Base-by-base conservation (phyloP, 495 filamentous ascomycete genomes). In the Neurospora discreta region DNA sequence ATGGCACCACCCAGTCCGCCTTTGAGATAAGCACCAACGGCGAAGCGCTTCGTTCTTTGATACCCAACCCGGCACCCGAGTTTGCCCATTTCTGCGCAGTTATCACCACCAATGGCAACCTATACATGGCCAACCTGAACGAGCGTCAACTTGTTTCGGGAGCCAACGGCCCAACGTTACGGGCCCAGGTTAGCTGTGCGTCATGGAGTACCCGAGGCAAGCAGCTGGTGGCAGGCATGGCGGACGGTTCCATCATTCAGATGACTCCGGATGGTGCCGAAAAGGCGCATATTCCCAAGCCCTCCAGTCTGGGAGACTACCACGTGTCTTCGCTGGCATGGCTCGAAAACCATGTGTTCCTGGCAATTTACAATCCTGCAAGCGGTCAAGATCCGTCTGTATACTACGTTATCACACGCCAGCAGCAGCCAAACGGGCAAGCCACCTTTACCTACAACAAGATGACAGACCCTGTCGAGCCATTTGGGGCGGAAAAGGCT, bases 131-230 rank as follows among this genome's bases (percentile, higher is more conserved):
- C 10, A 92, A 97, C 78, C 79, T 98, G 69, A 89, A 90, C 70
- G 86, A 88, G 33, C 86, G 88, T 43, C 86, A 83, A 68, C 83
- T 85, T 42, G 76, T 89, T 36, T 85, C 84, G 18, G 89, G 89
- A 3, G 73, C 85, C 11, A 90, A 87, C 74, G 92, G 94, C 3
- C 87, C 86, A 46, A 81, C 90, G 0, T 79, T 97, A 72, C 91
- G 89, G 72, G 82, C 87, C 38, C 89, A 90, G 38, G 94, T 97
- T 15, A 94, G 91, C 77, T 95, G 91, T 78, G 88, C 94, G 3
- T 89, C 91, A 46, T 99, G 96, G 96, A 98, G 95, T 78, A 90
- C 88, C 69, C 92, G 89, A 75, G 96, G 96, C 52, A 98, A 97
- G 78, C 94, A 97, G 78, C 84, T 99, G 30, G 87, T 98, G 7